Evolutionary conservation across 768 basidiomycete genomes (phyloP), one percentile per base, ranked within the genome.

Genomic region (Hygrophoropsis aurantiaca): DNA sequence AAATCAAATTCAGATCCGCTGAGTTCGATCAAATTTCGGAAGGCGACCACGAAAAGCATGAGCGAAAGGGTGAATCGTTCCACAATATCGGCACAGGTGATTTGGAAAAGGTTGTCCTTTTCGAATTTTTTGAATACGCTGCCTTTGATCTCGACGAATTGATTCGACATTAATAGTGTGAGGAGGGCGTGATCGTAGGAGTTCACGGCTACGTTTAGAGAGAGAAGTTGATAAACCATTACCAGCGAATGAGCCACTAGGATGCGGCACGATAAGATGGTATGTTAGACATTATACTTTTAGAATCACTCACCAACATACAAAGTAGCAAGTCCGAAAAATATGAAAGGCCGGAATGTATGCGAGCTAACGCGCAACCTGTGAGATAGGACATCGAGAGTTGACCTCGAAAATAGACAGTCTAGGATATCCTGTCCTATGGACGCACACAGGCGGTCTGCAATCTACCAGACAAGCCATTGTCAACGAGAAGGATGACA

Each of bases 111-210:
- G 60, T 90, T 97, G 59, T 99, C 97, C 64, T 97, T 99, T 64
- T 98, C 97, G 58, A 99, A 98, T 63, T 88, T 97, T 70, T 98
- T 99, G 82, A 99, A 99, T 2, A 99, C 97, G 62, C 90, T 93
- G 26, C 95, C 94, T 69, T 99, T 99, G 67, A 98, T 98, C 69
- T 99, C 97, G 26, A 98, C 95, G 59, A 99, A 98, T 65, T 99
- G 97, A 61, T 98, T 99, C 37, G 93, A 97, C 37, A 99, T 84
- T 7, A 99, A 78, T 0, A 99, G 78, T 0, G 94, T 97, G 33
- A 99, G 75, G 6, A 99, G 81, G 2, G 95, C 87, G 58, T 98
- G 90, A 63, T 97, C 94, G 65, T 95, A 99, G 15, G 94, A 95
- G 69, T 98, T 98, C 61, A 99, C 88, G 4, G 97, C 95, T 27